Conservation (phyloP, 257 asterid genomes). For the Solanum sparsipilum region DNA sequence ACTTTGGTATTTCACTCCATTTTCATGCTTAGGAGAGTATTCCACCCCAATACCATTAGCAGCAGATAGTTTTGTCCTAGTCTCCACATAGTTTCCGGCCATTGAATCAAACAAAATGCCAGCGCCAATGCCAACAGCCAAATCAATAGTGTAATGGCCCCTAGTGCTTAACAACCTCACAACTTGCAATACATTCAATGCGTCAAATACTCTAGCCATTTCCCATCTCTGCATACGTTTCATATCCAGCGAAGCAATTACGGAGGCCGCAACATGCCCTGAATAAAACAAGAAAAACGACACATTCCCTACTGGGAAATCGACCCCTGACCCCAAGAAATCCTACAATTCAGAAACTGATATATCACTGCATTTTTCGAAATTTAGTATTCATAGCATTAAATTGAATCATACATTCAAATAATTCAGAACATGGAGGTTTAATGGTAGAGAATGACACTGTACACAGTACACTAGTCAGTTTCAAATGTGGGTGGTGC, state of each 20-base stretch:
- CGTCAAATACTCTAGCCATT: slow-evolving; percentile 51
- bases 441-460: neutral
- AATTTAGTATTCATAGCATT: neutral
- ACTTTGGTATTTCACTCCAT: neutral
- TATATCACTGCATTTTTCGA: neutral
- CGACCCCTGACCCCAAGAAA: slow-evolving; percentile 87
- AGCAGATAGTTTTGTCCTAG: slow-evolving; percentile 22
- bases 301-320: slow-evolving; percentile 92
- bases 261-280: slow-evolving; percentile 90
- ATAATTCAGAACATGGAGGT: neutral
- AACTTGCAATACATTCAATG: slow-evolving; percentile 57
- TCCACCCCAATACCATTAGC: neutral
- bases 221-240: slow-evolving; percentile 69
- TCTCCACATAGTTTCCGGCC: slow-evolving; percentile 59
- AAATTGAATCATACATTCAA: neutral
- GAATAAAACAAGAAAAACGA: slow-evolving; percentile 87
- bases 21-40: neutral
- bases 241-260: slow-evolving; percentile 89
- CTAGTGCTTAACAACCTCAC: slow-evolving; percentile 73
- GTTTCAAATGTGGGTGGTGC: neutral
- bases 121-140: slow-evolving; percentile 79
- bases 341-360: slow-evolving; percentile 26
- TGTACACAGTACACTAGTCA: neutral
- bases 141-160: slow-evolving; percentile 92
- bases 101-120: slow-evolving; percentile 68